phyloP scores from a whole-genome alignment of 139 green algal species.

The Chlamydomonas sp. region DNA sequence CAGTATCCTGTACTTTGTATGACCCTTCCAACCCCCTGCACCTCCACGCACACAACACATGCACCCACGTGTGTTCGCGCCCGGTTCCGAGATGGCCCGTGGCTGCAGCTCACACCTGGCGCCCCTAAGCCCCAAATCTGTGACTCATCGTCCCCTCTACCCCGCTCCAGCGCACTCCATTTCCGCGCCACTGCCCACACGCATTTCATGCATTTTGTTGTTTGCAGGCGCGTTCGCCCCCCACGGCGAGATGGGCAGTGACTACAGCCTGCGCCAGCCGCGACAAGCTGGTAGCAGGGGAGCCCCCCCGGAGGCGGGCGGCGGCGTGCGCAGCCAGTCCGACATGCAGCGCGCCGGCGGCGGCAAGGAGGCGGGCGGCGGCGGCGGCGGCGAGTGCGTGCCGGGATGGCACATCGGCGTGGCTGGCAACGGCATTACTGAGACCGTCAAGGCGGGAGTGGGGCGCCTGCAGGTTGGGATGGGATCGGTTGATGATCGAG shows the following conservation, averaged over 20 bases:
- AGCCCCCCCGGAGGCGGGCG: neutral
- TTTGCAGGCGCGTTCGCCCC: constrained; percentile 16
- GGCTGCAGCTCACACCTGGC: too few relatives aligned
- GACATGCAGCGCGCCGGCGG: neutral
- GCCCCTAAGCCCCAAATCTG: too few relatives aligned
- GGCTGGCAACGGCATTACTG: constrained; percentile 1
- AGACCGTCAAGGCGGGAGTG: constrained; percentile 30
- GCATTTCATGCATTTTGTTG: too few relatives aligned
- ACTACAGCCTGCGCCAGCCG: constrained; percentile 12
- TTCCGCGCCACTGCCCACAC: too few relatives aligned
- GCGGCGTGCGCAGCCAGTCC: neutral
- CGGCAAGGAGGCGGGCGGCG: neutral
- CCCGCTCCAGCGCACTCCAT: too few relatives aligned
- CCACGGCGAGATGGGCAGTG: constrained; percentile 12
- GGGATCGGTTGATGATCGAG: too few relatives aligned
- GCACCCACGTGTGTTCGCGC: too few relatives aligned
- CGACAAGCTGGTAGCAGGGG: constrained; percentile 6
- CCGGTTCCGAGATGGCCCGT: too few relatives aligned
- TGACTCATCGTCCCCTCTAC: too few relatives aligned
- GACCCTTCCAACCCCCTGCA: too few relatives aligned
- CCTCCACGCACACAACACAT: too few relatives aligned
- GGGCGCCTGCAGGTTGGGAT: constrained; percentile 12
- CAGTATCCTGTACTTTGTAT: too few relatives aligned
- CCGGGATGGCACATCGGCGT: neutral
- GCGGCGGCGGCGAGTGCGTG: neutral